Conservation (phyloP, 106 monocot genomes). For the Phalaenopsis aphrodite region DNA sequence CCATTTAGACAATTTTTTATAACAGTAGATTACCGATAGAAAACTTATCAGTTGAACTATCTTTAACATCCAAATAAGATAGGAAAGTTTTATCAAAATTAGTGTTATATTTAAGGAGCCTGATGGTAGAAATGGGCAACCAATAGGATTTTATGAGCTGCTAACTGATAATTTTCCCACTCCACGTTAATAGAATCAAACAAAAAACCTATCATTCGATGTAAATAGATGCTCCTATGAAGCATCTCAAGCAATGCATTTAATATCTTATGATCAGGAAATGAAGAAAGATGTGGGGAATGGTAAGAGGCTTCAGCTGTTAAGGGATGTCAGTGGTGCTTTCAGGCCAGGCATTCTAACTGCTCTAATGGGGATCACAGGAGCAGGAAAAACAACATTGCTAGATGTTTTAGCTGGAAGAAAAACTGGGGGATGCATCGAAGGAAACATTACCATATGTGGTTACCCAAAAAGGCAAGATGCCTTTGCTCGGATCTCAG, state of each 20-base stretch:
- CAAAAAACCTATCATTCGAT: not conserved
- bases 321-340: constrained; percentile 36
- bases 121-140: not conserved
- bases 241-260: not conserved
- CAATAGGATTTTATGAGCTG: not conserved
- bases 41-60: not conserved
- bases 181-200: not conserved
- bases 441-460: constrained; percentile 31
- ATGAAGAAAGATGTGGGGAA: constrained; percentile 23
- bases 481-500: constrained; percentile 29
- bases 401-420: constrained; percentile 46
- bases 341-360: constrained; percentile 46
- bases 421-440: constrained; percentile 33
- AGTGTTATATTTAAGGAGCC: not conserved
- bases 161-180: not conserved
- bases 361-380: constrained; percentile 36
- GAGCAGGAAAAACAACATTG: constrained; percentile 46
- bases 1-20: not conserved
- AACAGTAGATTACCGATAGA: not conserved
- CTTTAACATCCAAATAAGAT: not conserved
- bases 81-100: not conserved
- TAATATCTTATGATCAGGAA: constrained; percentile 19
- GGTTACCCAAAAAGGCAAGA: constrained; percentile 41
- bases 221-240: not conserved
- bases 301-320: constrained; percentile 21